Evolutionary conservation across 768 basidiomycete species (phyloP), one percentile per base, ranked within the genome.

Genomic region (Dioszegia hungarica): DNA sequence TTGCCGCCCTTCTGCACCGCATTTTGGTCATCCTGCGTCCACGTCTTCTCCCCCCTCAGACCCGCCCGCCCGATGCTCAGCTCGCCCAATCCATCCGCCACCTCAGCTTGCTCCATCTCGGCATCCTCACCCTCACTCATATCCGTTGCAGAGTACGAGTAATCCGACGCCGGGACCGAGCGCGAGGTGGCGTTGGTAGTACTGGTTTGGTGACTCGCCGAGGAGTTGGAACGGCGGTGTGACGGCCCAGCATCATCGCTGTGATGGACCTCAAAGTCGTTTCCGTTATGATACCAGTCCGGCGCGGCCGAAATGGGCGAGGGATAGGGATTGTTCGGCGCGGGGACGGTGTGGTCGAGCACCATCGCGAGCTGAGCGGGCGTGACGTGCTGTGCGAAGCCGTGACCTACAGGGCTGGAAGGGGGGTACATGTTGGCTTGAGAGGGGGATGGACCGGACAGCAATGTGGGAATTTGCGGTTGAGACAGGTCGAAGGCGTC

Each of bases 71-170:
- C 56, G 8, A 57, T 22, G 19, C 49, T 40, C 37, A 57, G 14
- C 12, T 36, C 46, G n/a, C 45, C 28, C 24, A 57, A 2, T 20
- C 27, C 47, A 20, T 57, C 56, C 20, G 10, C 37, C 15, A 22
- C 27, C 46, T 49, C 56, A 3, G 17, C 8, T n/a, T 36, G 28
- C 8, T 10, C 37, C 54, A 56, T 56, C 24, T 40, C 43, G 8
- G 34, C 31, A 28, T 57, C 56, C 14, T 44, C 45, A 11, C 37
- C 45, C 31, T 56, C 54, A 20, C 40, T 44, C 24, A 61, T 43
- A 25, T 61, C 60, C 19, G 60, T 61, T 12, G 55, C 49, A 28
- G 60, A 50, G 31, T 53, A 61, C 8, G 44, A 48, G 45, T 43
- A 61, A 10, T 61, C 60, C n/a, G 55, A 57, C n/a, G 28, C 60